phyloP scores from a whole-genome alignment of 2,329 filamentous ascomycete species.

The Aspergillus oerlinghausenensis region DNA sequence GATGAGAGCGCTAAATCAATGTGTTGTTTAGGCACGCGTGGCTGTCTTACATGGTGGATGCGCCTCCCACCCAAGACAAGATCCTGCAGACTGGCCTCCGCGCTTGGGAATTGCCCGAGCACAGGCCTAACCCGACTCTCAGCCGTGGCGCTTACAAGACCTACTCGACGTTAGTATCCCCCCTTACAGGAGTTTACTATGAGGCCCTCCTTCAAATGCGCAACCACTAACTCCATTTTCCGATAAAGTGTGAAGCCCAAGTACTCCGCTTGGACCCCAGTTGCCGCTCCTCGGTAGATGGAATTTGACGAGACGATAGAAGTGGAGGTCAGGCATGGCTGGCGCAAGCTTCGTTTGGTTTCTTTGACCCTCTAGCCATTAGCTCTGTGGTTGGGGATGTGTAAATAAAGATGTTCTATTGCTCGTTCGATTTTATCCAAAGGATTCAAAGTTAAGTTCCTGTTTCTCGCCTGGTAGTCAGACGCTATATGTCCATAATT shows the following conservation, averaged over 20 bases:
- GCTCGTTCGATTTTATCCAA: slow-evolving; percentile 15
- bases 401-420: slow-evolving; percentile 35
- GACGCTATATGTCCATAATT: slow-evolving; percentile 4
- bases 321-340: neutral
- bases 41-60: slow-evolving; percentile 91
- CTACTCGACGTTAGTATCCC: slow-evolving; percentile 79
- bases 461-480: neutral
- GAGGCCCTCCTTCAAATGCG: neutral
- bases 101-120: slow-evolving; percentile 69
- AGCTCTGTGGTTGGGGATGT: slow-evolving; percentile 18
- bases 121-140: slow-evolving; percentile 70
- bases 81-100: slow-evolving; percentile 63
- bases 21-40: slow-evolving; percentile 69
- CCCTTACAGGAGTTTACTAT: neutral
- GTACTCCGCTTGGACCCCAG: slow-evolving; percentile 32
- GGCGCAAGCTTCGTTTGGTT: slow-evolving; percentile 1
- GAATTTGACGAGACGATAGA: slow-evolving; percentile 3
- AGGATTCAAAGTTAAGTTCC: neutral
- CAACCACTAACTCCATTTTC: slow-evolving; percentile 7
- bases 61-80: slow-evolving; percentile 72
- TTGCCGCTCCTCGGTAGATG: slow-evolving; percentile 33
- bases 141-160: slow-evolving; percentile 80
- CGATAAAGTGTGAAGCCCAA: slow-evolving; percentile 28
- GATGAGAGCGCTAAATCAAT: neutral
- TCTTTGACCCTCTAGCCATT: slow-evolving; percentile 4